Evolutionary conservation across 2,329 filamentous ascomycete species (phyloP), one percentile per base, ranked within the genome.

Genomic region (Ophiostoma populinum): DNA sequence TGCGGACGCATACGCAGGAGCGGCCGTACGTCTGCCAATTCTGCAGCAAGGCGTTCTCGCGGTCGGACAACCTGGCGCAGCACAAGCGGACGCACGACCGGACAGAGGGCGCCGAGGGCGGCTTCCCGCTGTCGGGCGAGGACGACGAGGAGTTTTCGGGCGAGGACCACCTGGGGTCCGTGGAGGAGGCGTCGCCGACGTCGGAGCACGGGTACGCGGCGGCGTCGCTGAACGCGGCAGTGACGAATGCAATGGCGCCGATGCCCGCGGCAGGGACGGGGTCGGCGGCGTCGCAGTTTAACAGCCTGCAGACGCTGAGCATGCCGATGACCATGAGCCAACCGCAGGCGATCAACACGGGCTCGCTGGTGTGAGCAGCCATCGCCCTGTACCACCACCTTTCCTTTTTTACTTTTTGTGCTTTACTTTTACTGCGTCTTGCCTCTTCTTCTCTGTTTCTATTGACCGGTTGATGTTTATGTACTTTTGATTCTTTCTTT

Each of bases 11-110:
- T 67, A 98, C 90, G 38, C 90, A 98, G 67, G 90, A 98, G 67
- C 82, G 87, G 62, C 90, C 90, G 48, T 98, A 98, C 60, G 78
- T 92, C 54, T 98, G 90, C 71, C 80, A 81, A 48, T 78, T 92
- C 58, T 98, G 90, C 73, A 93, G 81, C 69, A 95, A 95, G 67
- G 87, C 87, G 46, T 98, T 98, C 59, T 95, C 90, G 40, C 71
- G 90, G 61, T 95, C 87, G 51, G 90, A 98, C 64, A 98, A 98
- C 57, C 79, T 98, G 59, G 90, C 90, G 57, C 90, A 98, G 80
- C 87, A 95, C 59, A 92, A 93, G 63, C 70, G 73, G 28, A 73
- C 70, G 9, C 73, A 78, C 47, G 78, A 69, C 54, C 76, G 68
- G 36, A 65, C 66, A 38, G 72, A 77, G 33, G 70, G 69, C 24